A percentile compares a stretch with the other conserved stretches of the same genome.
Conservation (phyloP, 352 stramenopile species). For the Globisporangium cystogenes region DNA sequence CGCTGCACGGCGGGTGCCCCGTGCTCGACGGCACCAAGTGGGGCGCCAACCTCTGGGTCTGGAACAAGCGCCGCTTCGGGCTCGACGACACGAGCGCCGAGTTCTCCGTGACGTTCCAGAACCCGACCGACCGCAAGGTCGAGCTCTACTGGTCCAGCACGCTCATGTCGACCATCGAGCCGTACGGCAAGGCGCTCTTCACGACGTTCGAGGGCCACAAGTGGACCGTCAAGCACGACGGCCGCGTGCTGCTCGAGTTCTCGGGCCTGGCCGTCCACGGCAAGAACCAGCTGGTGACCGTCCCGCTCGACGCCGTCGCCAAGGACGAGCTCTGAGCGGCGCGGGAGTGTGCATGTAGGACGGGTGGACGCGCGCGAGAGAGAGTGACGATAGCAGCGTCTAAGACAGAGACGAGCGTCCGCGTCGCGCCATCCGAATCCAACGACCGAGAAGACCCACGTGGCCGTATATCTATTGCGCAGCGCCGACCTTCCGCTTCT, state of each 20-base stretch:
- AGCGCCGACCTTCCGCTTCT: slow-evolving; percentile 46
- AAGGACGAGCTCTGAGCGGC: slow-evolving; percentile 51
- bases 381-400: slow-evolving; percentile 10
- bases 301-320: slow-evolving; percentile 24
- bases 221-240: slow-evolving; percentile 59
- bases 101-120: slow-evolving; percentile 63
- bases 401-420: no score
- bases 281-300: slow-evolving; percentile 37
- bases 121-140: slow-evolving; percentile 45
- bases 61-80: slow-evolving; percentile 88
- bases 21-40: slow-evolving; percentile 94
- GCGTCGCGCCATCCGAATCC: neutral
- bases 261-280: slow-evolving; percentile 38
- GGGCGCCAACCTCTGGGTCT: slow-evolving; percentile 97
- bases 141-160: slow-evolving; percentile 64
- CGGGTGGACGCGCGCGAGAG: no score
- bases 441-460: no score
- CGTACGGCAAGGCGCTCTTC: slow-evolving; percentile 40
- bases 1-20: slow-evolving; percentile 92
- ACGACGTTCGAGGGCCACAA: slow-evolving; percentile 61
- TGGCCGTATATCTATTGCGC: no score
- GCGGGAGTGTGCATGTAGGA: no score
- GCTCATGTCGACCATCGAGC: slow-evolving; percentile 57
- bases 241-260: slow-evolving; percentile 49
- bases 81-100: slow-evolving; percentile 30